Percentiles rank a stretch among this genome's conserved stretches.
Evolutionary conservation across 2,329 filamentous ascomycete genomes (phyloP).

Genomic region (Stachybotrys chlorohalonatus): DNA sequence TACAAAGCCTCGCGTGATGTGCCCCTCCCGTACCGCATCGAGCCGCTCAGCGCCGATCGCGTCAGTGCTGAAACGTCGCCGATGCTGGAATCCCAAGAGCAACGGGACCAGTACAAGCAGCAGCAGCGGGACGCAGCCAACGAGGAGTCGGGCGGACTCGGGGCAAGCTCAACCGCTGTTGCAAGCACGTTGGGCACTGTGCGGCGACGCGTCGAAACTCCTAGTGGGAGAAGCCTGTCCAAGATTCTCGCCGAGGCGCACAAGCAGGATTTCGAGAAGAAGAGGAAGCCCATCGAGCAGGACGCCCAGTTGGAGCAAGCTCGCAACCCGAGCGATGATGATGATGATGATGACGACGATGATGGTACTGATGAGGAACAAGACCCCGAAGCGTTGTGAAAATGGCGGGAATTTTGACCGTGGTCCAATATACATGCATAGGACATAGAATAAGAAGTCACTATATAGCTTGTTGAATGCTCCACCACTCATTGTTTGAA

Average conservation of each 20-base stretch:
- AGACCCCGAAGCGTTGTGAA: neutral
- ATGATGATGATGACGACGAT: slow-evolving; percentile 24
- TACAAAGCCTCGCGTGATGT: slow-evolving; percentile 87
- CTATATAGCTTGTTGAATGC: no score
- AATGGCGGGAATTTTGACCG: neutral
- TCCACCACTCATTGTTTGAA: no score
- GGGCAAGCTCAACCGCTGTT: slow-evolving; percentile 11
- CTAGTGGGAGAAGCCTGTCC: slow-evolving; percentile 30
- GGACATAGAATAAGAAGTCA: no score
- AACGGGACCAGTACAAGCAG: slow-evolving; percentile 5
- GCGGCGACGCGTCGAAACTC: slow-evolving; percentile 22
- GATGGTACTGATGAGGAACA: neutral
- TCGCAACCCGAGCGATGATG: slow-evolving; percentile 20
- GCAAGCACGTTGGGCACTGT: slow-evolving; percentile 11
- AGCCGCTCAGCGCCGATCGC: slow-evolving; percentile 32
- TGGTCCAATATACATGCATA: no score
- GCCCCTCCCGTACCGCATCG: slow-evolving; percentile 69
- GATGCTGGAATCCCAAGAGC: slow-evolving; percentile 7
- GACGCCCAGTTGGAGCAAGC: slow-evolving; percentile 11
- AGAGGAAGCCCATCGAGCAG: slow-evolving; percentile 33
- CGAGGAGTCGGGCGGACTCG: slow-evolving; percentile 3
- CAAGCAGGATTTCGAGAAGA: slow-evolving; percentile 85
- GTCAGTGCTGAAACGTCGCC: slow-evolving; percentile 24
- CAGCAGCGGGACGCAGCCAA: neutral
- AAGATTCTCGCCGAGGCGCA: slow-evolving; percentile 77